phyloP scores from a whole-genome alignment of 805 yeast genomes.

The Komagataella pseudopastoris region DNA sequence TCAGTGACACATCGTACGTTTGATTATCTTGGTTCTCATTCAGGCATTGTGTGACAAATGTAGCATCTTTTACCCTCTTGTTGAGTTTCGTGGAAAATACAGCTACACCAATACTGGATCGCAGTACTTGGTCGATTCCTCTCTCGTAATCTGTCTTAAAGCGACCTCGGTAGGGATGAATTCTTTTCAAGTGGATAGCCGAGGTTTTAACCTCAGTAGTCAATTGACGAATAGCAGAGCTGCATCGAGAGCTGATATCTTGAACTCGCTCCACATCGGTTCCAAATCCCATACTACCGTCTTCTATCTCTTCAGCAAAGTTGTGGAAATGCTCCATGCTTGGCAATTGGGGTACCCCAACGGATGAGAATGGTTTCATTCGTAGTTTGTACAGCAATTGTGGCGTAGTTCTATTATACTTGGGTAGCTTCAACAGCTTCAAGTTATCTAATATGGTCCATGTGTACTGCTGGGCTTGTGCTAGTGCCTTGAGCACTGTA shows the following conservation, averaged over 20 bases:
- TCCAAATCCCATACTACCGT: background rate
- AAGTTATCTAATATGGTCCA: slow-evolving; percentile 3
- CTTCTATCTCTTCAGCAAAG: slow-evolving; percentile 12
- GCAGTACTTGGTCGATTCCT: slow-evolving; percentile 10
- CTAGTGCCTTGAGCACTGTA: slow-evolving; percentile 14
- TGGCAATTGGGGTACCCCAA: slow-evolving; percentile 67
- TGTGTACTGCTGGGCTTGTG: slow-evolving; percentile 1
- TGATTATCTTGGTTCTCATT: slow-evolving; percentile 2
- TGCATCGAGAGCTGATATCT: background rate
- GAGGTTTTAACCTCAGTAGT: background rate
- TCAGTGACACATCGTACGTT: slow-evolving; percentile 11
- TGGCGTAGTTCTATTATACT: slow-evolving; percentile 13
- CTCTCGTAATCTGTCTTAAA: background rate
- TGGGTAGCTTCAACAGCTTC: slow-evolving; percentile 13
- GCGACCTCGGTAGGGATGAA: background rate
- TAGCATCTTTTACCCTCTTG: slow-evolving; percentile 5
- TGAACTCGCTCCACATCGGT: background rate
- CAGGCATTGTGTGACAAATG: slow-evolving; percentile 5
- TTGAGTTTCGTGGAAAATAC: slow-evolving; percentile 8
- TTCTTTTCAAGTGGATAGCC: background rate
- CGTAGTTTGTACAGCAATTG: slow-evolving; percentile 38
- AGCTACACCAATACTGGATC: slow-evolving; percentile 17
- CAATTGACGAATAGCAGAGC: background rate
- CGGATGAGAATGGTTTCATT: slow-evolving; percentile 67
- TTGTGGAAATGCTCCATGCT: slow-evolving; percentile 20